Evolutionary conservation across 2,329 filamentous ascomycete genomes (phyloP).

Genomic region (Botrytis tulipae): DNA sequence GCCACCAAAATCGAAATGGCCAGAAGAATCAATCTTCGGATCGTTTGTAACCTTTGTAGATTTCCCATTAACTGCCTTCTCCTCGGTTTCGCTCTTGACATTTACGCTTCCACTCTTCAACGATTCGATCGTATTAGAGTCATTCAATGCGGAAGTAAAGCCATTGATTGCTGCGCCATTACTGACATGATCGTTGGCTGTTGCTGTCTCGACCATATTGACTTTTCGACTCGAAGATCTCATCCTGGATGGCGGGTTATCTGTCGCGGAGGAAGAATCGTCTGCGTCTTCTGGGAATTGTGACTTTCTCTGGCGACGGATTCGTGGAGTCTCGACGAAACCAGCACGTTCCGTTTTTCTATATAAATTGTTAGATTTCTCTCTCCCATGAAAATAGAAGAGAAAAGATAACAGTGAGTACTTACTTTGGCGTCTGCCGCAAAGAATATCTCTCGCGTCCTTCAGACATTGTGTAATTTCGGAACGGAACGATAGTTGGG

Average conservation of each 20-base stretch:
- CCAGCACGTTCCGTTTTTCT: conserved; percentile 53
- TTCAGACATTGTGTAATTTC: conserved; percentile 34
- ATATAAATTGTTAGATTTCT: conserved; percentile 20
- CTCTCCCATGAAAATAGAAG: background rate
- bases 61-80: conserved; percentile 47
- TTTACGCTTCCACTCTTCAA: conserved; percentile 19
- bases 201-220: conserved; percentile 30
- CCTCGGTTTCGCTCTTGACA: conserved; percentile 19
- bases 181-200: conserved; percentile 26
- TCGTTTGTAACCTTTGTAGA: conserved; percentile 61
- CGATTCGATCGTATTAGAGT: conserved; percentile 18
- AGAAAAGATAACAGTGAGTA: background rate
- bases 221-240: conserved; percentile 29
- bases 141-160: conserved; percentile 20
- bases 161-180: conserved; percentile 23
- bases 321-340: conserved; percentile 51
- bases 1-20: conserved; percentile 81
- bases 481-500: conserved; percentile 2
- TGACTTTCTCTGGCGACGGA: conserved; percentile 43
- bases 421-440: conserved; percentile 39
- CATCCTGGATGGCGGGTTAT: conserved; percentile 28
- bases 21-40: conserved; percentile 61
- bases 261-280: conserved; percentile 39
- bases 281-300: conserved; percentile 37
- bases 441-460: conserved; percentile 39